Conservation (phyloP, 805 yeast species). For the Clavispora santaluciae region DNA sequence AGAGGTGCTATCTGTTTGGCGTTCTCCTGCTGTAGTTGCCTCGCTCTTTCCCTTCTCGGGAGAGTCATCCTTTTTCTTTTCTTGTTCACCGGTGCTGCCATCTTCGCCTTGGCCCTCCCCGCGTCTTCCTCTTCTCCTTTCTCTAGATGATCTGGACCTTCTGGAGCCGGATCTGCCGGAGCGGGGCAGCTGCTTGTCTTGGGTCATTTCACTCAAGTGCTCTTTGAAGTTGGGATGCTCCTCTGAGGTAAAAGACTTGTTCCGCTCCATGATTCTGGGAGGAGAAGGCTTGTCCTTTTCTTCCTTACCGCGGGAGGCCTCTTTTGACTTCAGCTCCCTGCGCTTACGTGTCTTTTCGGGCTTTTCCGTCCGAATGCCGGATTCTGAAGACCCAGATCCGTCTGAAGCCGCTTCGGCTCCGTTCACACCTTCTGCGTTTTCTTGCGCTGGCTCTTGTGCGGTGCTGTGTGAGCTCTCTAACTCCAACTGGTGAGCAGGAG, state of each 20-base stretch:
- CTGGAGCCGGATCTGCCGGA: not conserved
- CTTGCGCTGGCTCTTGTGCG: not conserved
- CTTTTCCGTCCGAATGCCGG: not conserved
- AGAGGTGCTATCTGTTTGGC: too few species aligned
- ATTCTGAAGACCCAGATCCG: not conserved
- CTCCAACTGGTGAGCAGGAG: not conserved
- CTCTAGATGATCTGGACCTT: constrained; percentile 5
- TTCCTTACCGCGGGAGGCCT: not conserved
- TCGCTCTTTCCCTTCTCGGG: not conserved
- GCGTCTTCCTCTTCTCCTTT: constrained; percentile 17
- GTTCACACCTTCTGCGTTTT: not conserved
- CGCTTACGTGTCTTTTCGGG: not conserved
- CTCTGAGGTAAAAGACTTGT: constrained; percentile 1
- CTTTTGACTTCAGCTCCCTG: not conserved
- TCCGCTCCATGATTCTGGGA: not conserved
- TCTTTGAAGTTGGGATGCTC: constrained; percentile 32
- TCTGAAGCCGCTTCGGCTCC: not conserved
- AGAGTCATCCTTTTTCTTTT: not conserved
- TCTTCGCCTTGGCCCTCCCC: not conserved
- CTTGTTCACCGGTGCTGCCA: not conserved
- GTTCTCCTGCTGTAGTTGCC: too few species aligned
- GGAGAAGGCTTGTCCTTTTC: not conserved
- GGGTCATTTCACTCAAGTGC: constrained; percentile 25
- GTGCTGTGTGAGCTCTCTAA: not conserved
- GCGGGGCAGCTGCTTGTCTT: not conserved